Evolutionary conservation across 2,329 filamentous ascomycete genomes (phyloP).

Genomic region (Cladosporium sp.): DNA sequence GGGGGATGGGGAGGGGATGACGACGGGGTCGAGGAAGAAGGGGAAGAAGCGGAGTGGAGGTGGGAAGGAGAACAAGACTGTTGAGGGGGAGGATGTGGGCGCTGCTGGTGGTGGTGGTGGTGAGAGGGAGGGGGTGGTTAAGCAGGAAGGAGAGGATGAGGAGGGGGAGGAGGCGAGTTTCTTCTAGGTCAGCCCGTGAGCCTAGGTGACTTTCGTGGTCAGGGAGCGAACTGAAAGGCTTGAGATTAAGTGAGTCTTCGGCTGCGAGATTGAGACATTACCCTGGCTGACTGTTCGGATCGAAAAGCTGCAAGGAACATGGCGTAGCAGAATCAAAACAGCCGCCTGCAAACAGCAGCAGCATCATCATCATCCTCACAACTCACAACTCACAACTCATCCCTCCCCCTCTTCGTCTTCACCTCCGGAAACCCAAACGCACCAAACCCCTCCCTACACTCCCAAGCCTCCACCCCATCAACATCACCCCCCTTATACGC

Average conservation of each 20-base stretch:
- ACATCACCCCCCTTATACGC: constrained; percentile 36
- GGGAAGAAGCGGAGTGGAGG: constrained; percentile 8
- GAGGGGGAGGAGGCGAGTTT: background rate
- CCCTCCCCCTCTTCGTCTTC: background rate
- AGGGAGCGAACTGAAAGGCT: background rate
- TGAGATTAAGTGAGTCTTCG: too few species aligned
- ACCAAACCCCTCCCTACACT: constrained; percentile 18
- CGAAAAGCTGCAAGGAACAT: too few species aligned
- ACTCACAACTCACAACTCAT: background rate
- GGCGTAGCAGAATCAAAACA: too few species aligned
- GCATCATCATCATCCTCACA: background rate
- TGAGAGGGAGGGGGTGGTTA: background rate
- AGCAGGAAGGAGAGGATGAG: background rate
- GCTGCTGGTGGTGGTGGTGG: background rate
- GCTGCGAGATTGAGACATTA: too few species aligned
- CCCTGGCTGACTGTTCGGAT: too few species aligned
- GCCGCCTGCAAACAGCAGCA: background rate
- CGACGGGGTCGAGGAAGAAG: constrained; percentile 10
- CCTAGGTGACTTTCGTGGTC: too few species aligned
- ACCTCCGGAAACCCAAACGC: constrained; percentile 10
- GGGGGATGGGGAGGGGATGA: too few species aligned
- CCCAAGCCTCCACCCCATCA: constrained; percentile 25
- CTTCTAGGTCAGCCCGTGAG: too few species aligned
- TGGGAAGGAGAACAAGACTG: constrained; percentile 5
- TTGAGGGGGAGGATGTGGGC: background rate